Evolutionary conservation across 805 yeast genomes (phyloP), one percentile per base, ranked within the genome.

Genomic region (Ogataea paraovalis): DNA sequence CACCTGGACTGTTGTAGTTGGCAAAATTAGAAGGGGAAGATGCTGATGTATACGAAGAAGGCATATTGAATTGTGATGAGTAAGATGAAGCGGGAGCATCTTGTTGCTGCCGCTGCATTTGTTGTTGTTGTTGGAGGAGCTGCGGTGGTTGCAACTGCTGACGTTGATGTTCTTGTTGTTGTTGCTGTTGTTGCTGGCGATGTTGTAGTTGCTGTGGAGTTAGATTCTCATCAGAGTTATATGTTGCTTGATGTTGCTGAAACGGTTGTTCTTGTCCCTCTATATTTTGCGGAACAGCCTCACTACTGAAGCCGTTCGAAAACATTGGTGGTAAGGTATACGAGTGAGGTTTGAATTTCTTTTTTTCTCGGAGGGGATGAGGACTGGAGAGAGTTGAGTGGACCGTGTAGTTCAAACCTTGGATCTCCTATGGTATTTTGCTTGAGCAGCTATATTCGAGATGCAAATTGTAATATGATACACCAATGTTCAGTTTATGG

Each of bases 1-100:
- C 64, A 22, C 65, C 55, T 39, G 71, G 60, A 60, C 66, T 50
- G 67, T 70, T 47, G 28, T 60, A 61, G 37, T 59, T 50, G 34
- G 55, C 59, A 39, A 59, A 62, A 46, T 61, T 61, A 6, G 67
- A 57, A 14, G 67, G 66, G 8, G 66, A 61, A 0, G 65, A 56
- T 21, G 57, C 50, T 18, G 65, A 52, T 4, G 62, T 57, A 42
- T 54, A 61, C 2, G 65, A 58, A 13, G 65, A 61, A 1, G 62
- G 47, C 12, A 30, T 28, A 37, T 45, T 42, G 27, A 34, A 44
- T 16, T 47, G 55, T 1, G 50, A 46, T 3, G 54, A 28, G 18
- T 27, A 46, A 9, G 50, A 46, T 19, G 52, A 44, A 8, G 33
- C 55, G 42, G 22, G 23, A 10, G 14, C 41, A 23, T 45, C 48